Conservation (phyloP, 345 rosid genomes). For the Populus tremula region DNA sequence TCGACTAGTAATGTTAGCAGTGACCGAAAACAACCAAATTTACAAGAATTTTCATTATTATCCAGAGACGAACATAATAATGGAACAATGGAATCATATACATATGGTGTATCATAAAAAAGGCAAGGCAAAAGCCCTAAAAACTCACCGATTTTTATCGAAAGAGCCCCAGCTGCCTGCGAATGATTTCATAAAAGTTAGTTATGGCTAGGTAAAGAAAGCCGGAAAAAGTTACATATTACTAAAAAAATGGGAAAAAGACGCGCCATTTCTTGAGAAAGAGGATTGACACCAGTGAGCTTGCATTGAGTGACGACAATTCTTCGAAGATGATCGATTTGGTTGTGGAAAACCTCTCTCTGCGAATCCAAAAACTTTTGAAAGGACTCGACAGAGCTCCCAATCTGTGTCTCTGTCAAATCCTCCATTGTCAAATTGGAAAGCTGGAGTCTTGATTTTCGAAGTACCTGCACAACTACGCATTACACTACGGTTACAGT, state of each 20-base stretch:
- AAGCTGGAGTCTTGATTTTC: conserved; percentile 6
- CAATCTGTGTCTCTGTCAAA: conserved; percentile 40
- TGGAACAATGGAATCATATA: neutral
- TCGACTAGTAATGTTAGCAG: conserved; percentile 1
- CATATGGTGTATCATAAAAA: neutral
- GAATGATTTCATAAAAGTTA: conserved; percentile 9
- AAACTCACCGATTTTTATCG: conserved; percentile 87
- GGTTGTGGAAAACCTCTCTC: conserved; percentile 70
- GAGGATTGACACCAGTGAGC: conserved; percentile 97
- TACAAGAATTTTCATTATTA: neutral
- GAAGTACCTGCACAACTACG: conserved; percentile 10
- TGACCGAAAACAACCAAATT: neutral
- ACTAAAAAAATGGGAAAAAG: neutral
- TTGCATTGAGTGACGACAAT: conserved; percentile 84
- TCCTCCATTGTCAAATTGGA: conserved; percentile 26
- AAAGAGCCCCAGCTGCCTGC: conserved; percentile 97
- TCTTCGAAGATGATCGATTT: conserved; percentile 77
- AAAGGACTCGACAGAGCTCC: conserved; percentile 65
- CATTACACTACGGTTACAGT: conserved; percentile 26
- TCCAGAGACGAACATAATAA: neutral
- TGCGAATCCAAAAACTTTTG: conserved; percentile 59
- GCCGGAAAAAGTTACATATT: too few relatives aligned
- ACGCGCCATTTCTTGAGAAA: conserved; percentile 94
- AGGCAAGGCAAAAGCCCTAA: neutral
- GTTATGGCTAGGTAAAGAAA: neutral